Evolutionary conservation across 495 filamentous ascomycete genomes (phyloP).

Genomic region (Platismatia glauca): DNA sequence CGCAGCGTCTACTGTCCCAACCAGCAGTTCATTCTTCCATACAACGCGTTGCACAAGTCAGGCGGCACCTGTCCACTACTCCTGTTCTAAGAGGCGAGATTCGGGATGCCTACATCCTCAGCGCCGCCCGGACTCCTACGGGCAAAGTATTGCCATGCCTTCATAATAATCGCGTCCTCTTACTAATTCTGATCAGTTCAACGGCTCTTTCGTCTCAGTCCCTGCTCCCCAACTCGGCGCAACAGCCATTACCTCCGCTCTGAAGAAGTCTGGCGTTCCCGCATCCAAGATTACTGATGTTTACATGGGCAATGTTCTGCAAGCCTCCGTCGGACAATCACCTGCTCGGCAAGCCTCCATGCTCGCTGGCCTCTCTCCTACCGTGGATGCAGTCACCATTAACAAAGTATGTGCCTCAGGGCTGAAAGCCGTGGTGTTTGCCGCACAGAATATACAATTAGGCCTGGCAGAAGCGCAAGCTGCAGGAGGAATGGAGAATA

Average conservation of each 20-base stretch:
- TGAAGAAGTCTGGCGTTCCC: slow-evolving; percentile 74
- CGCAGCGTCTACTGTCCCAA: slow-evolving; percentile 10
- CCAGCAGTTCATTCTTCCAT: slow-evolving; percentile 27
- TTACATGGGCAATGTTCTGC: slow-evolving; percentile 96
- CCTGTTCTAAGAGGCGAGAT: slow-evolving; percentile 54
- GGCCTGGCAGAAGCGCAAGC: slow-evolving; percentile 78
- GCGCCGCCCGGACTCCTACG: slow-evolving; percentile 78
- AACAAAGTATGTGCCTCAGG: slow-evolving; percentile 98
- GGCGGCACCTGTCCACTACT: slow-evolving; percentile 61
- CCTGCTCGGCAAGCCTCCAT: slow-evolving; percentile 87
- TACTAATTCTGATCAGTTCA: slow-evolving; percentile 57
- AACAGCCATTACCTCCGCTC: slow-evolving; percentile 77
- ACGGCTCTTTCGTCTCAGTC: slow-evolving; percentile 70
- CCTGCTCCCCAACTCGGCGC: slow-evolving; percentile 80
- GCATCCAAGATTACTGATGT: slow-evolving; percentile 71
- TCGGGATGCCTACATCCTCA: slow-evolving; percentile 84
- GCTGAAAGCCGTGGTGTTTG: slow-evolving; percentile 80
- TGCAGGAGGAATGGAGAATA: slow-evolving; percentile 96
- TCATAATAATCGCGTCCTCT: neutral
- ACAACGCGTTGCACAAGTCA: slow-evolving; percentile 38
- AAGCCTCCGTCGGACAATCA: slow-evolving; percentile 74
- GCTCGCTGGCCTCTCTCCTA: slow-evolving; percentile 70
- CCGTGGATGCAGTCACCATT: slow-evolving; percentile 77
- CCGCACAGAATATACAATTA: slow-evolving; percentile 88
- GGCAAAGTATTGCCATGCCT: slow-evolving; percentile 52